phyloP scores from a whole-genome alignment of 192 early-diverging fungal genomes.

The Linnemannia exigua region DNA sequence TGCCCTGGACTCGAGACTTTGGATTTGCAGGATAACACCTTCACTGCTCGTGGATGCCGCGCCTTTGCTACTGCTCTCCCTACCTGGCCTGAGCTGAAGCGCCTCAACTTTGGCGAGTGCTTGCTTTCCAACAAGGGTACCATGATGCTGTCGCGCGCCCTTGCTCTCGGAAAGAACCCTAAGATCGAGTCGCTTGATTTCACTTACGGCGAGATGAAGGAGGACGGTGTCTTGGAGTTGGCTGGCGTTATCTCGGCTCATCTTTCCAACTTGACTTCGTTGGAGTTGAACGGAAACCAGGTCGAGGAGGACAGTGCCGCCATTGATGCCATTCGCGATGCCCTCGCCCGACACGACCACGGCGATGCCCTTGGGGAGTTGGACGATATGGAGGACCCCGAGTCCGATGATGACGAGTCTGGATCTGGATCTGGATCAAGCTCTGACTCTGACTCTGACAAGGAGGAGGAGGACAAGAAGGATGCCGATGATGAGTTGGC shows the following conservation, averaged over 20 bases:
- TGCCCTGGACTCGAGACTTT: constrained; percentile 80
- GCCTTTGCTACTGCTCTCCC: constrained; percentile 84
- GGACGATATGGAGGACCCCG: constrained; percentile 94
- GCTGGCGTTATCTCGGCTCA: constrained; percentile 76
- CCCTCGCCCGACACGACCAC: constrained; percentile 75
- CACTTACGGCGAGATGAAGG: constrained; percentile 93
- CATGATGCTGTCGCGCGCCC: constrained; percentile 71
- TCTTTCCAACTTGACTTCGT: constrained; percentile 69
- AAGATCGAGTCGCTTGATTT: constrained; percentile 77
- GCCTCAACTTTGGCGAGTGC: constrained; percentile 93
- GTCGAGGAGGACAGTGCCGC: constrained; percentile 87
- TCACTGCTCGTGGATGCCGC: constrained; percentile 83
- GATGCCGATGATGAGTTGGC: constrained; percentile 40
- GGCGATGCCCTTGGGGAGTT: constrained; percentile 91
- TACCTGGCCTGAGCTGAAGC: constrained; percentile 82
- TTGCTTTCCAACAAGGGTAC: constrained; percentile 84
- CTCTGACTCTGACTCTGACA: constrained; percentile 62
- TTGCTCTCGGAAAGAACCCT: constrained; percentile 69
- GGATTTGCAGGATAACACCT: constrained; percentile 98
- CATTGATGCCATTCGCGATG: constrained; percentile 80
- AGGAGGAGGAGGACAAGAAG: constrained; percentile 60
- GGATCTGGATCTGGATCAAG: constrained; percentile 70
- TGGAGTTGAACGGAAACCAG: constrained; percentile 95
- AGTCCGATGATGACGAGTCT: constrained; percentile 80
- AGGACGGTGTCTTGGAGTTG: constrained; percentile 75